Conservation (phyloP, 257 asterid genomes). For the Capsicum chinense region DNA sequence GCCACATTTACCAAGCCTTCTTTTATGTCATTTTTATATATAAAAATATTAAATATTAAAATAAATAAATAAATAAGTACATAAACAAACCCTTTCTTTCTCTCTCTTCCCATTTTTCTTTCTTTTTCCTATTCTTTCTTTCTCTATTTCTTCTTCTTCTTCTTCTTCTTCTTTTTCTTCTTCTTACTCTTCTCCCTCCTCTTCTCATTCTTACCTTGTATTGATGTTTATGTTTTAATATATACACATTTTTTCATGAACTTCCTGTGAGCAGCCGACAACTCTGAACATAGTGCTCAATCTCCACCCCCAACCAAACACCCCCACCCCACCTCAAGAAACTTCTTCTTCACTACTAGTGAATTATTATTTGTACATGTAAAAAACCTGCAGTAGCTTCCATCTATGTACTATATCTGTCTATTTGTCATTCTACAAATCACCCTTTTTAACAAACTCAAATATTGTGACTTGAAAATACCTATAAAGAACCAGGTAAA, state of each 20-base stretch:
- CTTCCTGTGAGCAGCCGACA: slow-evolving; percentile 86
- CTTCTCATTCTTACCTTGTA: neutral
- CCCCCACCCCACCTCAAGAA: slow-evolving; percentile 36
- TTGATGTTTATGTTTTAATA: slow-evolving; percentile 24
- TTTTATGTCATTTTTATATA: too few relatives aligned
- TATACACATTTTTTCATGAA: slow-evolving; percentile 43
- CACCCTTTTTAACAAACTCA: neutral
- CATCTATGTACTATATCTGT: neutral
- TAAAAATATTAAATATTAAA: too few relatives aligned
- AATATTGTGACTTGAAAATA: slow-evolving; percentile 27
- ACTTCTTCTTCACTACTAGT: slow-evolving; percentile 1
- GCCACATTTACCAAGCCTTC: too few relatives aligned
- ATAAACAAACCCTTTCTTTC: too few relatives aligned
- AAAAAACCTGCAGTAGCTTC: slow-evolving; percentile 25
- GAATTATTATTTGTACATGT: slow-evolving; percentile 22
- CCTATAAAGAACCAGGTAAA: slow-evolving; percentile 29
- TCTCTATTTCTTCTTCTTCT: too few relatives aligned
- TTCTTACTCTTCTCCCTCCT: too few relatives aligned
- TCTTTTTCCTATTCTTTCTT: too few relatives aligned
- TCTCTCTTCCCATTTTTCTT: too few relatives aligned
- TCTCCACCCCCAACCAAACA: slow-evolving; percentile 37
- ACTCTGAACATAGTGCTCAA: slow-evolving; percentile 85
- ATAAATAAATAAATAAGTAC: too few relatives aligned
- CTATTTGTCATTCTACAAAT: slow-evolving; percentile 29
- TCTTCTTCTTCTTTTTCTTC: too few relatives aligned